Evolutionary conservation across 2,329 filamentous ascomycete genomes (phyloP), one percentile per base, ranked within the genome.

Genomic region (Aureobasidium sp.): DNA sequence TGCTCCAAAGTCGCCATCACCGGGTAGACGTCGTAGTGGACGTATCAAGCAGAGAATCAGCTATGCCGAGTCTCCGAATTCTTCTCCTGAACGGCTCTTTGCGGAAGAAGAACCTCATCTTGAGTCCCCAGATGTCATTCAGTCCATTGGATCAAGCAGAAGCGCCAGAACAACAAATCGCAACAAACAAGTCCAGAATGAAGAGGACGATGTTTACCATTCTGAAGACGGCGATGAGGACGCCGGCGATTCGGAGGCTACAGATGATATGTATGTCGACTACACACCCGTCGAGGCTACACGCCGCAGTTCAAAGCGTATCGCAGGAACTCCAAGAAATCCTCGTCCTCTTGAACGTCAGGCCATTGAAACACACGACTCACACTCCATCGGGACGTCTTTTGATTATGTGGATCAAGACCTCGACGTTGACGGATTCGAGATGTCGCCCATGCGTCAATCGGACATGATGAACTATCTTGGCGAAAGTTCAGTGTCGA

Each of bases 391-490:
- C n/a, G n/a, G n/a, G n/a, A n/a, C n/a, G n/a, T n/a, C n/a, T n/a
- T n/a, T n/a, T n/a, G n/a, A n/a, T n/a, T n/a, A n/a, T n/a, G n/a
- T n/a, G n/a, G n/a, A n/a, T 19, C 21, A 29, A 6, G 4, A 11
- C 2, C 27, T 27, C 19, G 3, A 24, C 6, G 17, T 4, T 4
- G 16, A 17, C 6, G 30, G 12, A 12, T 14, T 12, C 22, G 30
- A 48, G 2, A 17, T 35, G 8, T 48, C 44, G 22, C 44, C 44
- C 2, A 16, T 48, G n/a, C 30, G 14, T 37, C 44, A 27, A 57
- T 85, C 82, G 57, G 80, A 82, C 21, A 83, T 70, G 65, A 40
- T 58, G 34, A 14, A 55, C 53, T 11, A 58, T 56, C 32, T 61
- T 48, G 2, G 54, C 53, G 14, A 37, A 30, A 34, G n/a, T n/a